Base-by-base conservation (phyloP, 192 early-diverging fungal species). In the Linnemannia zychae region DNA sequence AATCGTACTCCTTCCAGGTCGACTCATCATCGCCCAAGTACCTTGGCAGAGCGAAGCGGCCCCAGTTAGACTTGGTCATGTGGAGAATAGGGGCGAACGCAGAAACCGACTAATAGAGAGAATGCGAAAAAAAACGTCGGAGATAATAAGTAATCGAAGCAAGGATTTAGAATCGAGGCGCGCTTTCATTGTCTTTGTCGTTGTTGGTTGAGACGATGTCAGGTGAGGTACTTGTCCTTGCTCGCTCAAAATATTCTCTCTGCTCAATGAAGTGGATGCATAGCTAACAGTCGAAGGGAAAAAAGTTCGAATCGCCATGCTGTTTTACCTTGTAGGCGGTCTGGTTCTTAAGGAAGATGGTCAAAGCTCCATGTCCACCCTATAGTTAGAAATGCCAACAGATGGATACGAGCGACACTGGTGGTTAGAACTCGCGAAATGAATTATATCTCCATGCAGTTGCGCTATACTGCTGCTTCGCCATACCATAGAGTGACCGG, bases 301-400 rank as follows among this genome's bases (percentile, higher is more conserved):
- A n/a, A n/a, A n/a, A n/a, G n/a, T n/a, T n/a, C n/a, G n/a, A n/a
- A n/a, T n/a, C n/a, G n/a, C n/a, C n/a, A n/a, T 31, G 7, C 9
- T 74, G 0, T 46, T 31, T 24, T 82, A 85, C 90, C 79, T 91
- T 91, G 90, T 93, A 98, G 48, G 88, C 73, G n/a, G 82, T 88
- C 9, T 92, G 91, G 74, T 96, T 96, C 86, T 94, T 94, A 66
- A 98, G 78, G 13, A 92, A 93, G 36, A 93, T 89, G 16, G 94
- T 86, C 33, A 98, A 89, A 17, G 97, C 97, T 67, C 97, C 97
- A 84, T 98, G 97, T 31, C 97, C 97, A 36, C 97, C 97, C 92
- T 91, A 63, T 31, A 15, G 24, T 63, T 28, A 33, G 44, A 80
- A n/a, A n/a, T n/a, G n/a, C n/a, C 18, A 47, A 36, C 34, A 28